phyloP scores from a whole-genome alignment of 108 stramenopile genomes.

The Heterococcus sp. region DNA sequence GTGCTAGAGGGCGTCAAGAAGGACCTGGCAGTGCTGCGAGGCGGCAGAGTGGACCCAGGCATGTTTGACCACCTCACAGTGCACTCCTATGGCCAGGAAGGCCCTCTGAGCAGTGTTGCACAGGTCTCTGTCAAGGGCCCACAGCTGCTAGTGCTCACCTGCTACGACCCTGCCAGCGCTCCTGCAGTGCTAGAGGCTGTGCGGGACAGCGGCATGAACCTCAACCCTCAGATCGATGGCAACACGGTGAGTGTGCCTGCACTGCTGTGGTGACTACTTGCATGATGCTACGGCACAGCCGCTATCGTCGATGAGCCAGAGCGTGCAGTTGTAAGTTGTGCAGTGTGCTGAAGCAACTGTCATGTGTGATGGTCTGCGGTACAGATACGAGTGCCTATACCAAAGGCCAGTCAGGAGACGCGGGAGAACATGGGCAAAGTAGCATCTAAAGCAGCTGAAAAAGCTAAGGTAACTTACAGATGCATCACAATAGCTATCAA shows the following conservation, averaged over 20 bases:
- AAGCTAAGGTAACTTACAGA: constrained; percentile 18
- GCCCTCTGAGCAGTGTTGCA: constrained; percentile 7
- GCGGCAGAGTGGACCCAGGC: not conserved
- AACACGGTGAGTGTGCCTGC: constrained; percentile 2
- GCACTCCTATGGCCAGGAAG: constrained; percentile 19
- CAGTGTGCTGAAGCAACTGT: too few species aligned
- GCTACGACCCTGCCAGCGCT: constrained; percentile 41
- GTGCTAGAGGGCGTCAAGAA: not conserved
- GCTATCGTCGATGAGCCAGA: too few species aligned
- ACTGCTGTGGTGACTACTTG: too few species aligned
- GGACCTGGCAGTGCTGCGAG: not conserved
- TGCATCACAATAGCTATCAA: too few species aligned
- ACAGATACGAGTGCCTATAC: constrained; percentile 25
- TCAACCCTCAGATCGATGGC: constrained; percentile 29
- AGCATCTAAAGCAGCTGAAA: constrained; percentile 25
- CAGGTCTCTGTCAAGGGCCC: constrained; percentile 43
- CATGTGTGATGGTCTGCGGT: too few species aligned
- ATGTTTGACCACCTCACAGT: constrained; percentile 21
- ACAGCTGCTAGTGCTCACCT: constrained; percentile 35
- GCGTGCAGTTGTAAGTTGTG: too few species aligned
- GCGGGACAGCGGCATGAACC: constrained; percentile 33
- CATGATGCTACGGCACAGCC: too few species aligned
- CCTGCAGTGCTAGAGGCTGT: constrained; percentile 18
- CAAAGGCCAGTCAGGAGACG: constrained; percentile 33
- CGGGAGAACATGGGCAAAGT: constrained; percentile 27